A percentile compares a stretch with the other conserved stretches of the same genome.
phyloP scores from a whole-genome alignment of 768 basidiomycete genomes.

The Suillus decipiens region DNA sequence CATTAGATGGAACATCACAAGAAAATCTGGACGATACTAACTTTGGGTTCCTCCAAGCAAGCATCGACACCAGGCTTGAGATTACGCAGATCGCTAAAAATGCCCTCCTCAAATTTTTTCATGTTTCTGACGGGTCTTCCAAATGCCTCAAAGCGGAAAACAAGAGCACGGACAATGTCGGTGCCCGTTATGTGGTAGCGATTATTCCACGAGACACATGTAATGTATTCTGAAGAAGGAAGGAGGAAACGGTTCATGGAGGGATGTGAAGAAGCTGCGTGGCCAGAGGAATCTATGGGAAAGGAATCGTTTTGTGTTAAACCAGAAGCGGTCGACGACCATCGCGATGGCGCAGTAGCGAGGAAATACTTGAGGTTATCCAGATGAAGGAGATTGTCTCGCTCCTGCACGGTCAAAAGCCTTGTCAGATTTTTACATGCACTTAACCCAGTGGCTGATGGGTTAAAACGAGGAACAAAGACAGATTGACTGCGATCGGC shows the following conservation, averaged over 20 bases:
- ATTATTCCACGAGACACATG: slow-evolving; percentile 91
- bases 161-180: slow-evolving; percentile 91
- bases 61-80: slow-evolving; percentile 93
- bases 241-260: slow-evolving; percentile 85
- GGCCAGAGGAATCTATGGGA: slow-evolving; percentile 30
- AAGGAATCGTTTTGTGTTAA: slow-evolving; percentile 17
- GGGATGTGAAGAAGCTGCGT: slow-evolving; percentile 63
- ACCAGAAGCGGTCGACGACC: slow-evolving; percentile 46
- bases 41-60: slow-evolving; percentile 95
- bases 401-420: slow-evolving; percentile 63
- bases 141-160: slow-evolving; percentile 94
- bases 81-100: slow-evolving; percentile 91
- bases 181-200: slow-evolving; percentile 95
- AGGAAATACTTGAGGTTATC: slow-evolving; percentile 89
- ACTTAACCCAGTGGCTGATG: slow-evolving; percentile 29
- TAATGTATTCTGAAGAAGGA: slow-evolving; percentile 84
- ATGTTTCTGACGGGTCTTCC: slow-evolving; percentile 88
- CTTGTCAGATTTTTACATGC: slow-evolving; percentile 34
- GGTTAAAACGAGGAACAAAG: slow-evolving; percentile 16
- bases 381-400: slow-evolving; percentile 70
- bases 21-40: slow-evolving; percentile 33
- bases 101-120: slow-evolving; percentile 98
- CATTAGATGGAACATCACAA: slow-evolving; percentile 13
- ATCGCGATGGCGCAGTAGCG: slow-evolving; percentile 78
- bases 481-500: slow-evolving; percentile 7